Percentiles rank a stretch among this genome's conserved stretches.
phyloP scores from a whole-genome alignment of 2,329 filamentous ascomycete species.

The Botrytis paeoniae region DNA sequence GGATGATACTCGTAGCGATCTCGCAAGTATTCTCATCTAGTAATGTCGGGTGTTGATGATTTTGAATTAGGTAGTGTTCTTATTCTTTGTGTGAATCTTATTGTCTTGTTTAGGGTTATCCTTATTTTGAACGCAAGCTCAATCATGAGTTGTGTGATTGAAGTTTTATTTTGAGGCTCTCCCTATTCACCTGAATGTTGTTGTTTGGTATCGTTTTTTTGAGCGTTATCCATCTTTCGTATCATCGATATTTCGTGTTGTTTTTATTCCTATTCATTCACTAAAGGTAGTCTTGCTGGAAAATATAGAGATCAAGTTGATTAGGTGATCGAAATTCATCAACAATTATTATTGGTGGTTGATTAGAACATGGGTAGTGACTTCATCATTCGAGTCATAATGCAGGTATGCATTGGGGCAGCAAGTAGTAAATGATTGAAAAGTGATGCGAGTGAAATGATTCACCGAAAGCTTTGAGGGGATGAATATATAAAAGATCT shows the following conservation, averaged over 20 bases:
- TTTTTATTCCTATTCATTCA: too few relatives aligned
- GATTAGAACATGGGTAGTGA: too few relatives aligned
- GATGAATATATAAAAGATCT: not conserved
- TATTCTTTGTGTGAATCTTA: not conserved
- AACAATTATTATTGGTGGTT: too few relatives aligned
- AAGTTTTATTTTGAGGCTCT: not conserved
- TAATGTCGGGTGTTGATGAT: not conserved
- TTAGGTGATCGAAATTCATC: too few relatives aligned
- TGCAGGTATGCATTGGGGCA: too few relatives aligned
- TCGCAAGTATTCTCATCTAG: not conserved
- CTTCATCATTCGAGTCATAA: too few relatives aligned
- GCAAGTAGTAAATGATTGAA: not conserved
- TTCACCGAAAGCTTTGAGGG: not conserved
- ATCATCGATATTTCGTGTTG: too few relatives aligned
- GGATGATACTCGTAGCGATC: not conserved
- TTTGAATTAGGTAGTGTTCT: not conserved
- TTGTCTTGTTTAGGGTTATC: not conserved
- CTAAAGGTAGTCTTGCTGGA: too few relatives aligned
- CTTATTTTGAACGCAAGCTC: not conserved
- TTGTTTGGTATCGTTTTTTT: not conserved
- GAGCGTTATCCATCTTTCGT: too few relatives aligned
- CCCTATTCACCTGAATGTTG: not conserved
- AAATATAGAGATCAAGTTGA: too few relatives aligned
- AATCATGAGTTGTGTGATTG: not conserved
- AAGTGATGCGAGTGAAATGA: not conserved